phyloP scores from a whole-genome alignment of 352 stramenopile species.

The Globisporangium ultimum region DNA sequence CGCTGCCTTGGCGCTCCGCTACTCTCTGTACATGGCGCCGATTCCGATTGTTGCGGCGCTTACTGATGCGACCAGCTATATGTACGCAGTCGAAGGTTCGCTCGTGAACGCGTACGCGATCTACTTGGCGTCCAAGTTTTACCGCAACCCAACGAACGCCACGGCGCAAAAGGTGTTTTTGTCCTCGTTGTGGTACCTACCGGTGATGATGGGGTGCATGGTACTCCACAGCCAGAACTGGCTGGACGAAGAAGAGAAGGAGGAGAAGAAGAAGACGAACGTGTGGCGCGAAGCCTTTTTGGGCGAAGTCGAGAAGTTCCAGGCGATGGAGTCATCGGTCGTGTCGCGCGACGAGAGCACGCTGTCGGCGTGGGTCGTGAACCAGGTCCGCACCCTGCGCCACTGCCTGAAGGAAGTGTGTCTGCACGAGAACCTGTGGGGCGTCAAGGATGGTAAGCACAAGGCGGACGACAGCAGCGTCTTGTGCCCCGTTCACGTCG shows the following conservation, averaged over 20 bases:
- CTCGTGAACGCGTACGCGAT: constrained; percentile 96
- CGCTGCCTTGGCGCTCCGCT: constrained; percentile 89
- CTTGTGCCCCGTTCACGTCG: constrained; percentile 76
- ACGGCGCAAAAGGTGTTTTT: constrained; percentile 97
- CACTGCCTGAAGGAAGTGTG: constrained; percentile 77
- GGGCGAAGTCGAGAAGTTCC: constrained; percentile 64
- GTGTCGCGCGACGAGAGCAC: constrained; percentile 42
- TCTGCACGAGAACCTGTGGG: constrained; percentile 83
- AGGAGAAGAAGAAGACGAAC: constrained; percentile 51
- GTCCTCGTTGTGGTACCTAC: constrained; percentile 97
- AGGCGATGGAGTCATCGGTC: constrained; percentile 32
- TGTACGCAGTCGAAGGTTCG: constrained; percentile 98
- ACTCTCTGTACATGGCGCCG: constrained; percentile 93
- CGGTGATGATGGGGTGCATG: constrained; percentile 96
- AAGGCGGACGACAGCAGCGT: constrained; percentile 68
- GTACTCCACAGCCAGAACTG: constrained; percentile 95
- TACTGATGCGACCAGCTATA: constrained; percentile 95
- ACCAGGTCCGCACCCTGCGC: constrained; percentile 59
- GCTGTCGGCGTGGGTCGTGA: constrained; percentile 57
- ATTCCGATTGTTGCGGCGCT: constrained; percentile 92
- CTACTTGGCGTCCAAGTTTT: constrained; percentile 94
- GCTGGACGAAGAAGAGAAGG: constrained; percentile 66
- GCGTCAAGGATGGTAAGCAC: constrained; percentile 71
- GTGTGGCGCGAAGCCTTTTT: constrained; percentile 73
- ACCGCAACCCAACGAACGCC: constrained; percentile 90